Evolutionary conservation across 768 basidiomycete species (phyloP).

Genomic region (Fomitopsis serialis): DNA sequence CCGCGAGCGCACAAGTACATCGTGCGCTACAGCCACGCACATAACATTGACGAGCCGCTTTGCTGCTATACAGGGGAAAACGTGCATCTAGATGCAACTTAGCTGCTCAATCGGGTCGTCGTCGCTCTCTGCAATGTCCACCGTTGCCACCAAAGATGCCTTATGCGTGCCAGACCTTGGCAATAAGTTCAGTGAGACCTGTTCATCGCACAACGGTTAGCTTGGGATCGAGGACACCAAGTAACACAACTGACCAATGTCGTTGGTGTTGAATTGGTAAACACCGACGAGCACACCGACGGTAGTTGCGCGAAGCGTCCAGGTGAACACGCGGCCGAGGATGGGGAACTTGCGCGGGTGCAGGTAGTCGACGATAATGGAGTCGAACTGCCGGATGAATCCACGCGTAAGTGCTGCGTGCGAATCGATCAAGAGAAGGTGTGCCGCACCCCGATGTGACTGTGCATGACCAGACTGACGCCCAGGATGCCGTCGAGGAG

Average conservation of each 20-base stretch:
- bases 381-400: conserved; percentile 54
- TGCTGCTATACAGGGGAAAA: no score
- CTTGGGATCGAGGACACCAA: background rate
- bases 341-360: conserved; percentile 92
- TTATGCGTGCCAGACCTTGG: conserved; percentile 79
- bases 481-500: conserved; percentile 88
- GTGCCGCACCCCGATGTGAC: conserved; percentile 80
- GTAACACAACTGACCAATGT: conserved; percentile 67
- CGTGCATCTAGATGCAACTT: no score
- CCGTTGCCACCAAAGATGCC: background rate
- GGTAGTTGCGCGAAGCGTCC: conserved; percentile 75
- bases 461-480: conserved; percentile 85
- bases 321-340: conserved; percentile 61
- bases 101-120: no score
- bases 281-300: conserved; percentile 82
- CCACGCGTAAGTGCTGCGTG: background rate
- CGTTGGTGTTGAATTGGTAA: conserved; percentile 98
- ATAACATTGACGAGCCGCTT: no score
- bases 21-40: no score
- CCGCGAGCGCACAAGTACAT: no score
- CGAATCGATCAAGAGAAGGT: background rate
- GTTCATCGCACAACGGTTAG: conserved; percentile 2
- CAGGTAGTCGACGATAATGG: conserved; percentile 80
- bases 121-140: no score
- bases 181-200: conserved; percentile 86